These are phyloP conservation scores for Lathyrus tuberosus DNA, from an alignment of 306 rosid genomes.

Conservation along the genomic window DNA sequence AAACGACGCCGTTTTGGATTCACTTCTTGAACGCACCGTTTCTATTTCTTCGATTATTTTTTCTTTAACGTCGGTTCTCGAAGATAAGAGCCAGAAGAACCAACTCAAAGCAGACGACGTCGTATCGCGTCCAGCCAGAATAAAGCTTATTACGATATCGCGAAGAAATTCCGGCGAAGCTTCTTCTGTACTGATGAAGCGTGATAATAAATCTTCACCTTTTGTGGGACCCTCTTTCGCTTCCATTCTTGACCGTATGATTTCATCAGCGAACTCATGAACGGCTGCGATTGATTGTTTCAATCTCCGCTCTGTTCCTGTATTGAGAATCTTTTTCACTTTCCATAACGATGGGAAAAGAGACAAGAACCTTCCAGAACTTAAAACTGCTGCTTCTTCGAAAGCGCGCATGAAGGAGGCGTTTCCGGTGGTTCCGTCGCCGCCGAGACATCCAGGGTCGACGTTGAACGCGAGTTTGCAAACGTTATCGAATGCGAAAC, in stretches of 20 bases:
- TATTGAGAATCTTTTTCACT: neutral
- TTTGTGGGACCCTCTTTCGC: neutral
- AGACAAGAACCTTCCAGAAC: slow-evolving; percentile 13
- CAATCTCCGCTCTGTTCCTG: neutral
- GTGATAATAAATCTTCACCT: slow-evolving; percentile 5
- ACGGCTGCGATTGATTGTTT: neutral
- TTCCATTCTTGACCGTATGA: slow-evolving; percentile 6
- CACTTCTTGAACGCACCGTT: neutral
- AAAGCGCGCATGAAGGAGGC: neutral
- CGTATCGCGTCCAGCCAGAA: slow-evolving; percentile 1
- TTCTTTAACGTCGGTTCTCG: neutral
- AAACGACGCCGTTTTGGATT: neutral
- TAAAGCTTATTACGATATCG: slow-evolving; percentile 4
- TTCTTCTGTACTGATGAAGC: slow-evolving; percentile 4
- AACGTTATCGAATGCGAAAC: slow-evolving; percentile 11
- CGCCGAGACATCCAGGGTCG: neutral
- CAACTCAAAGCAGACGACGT: slow-evolving; percentile 16
- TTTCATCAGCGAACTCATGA: slow-evolving; percentile 3
- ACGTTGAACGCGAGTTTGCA: neutral
- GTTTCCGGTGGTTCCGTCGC: neutral
- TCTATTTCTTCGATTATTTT: neutral
- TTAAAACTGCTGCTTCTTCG: neutral
- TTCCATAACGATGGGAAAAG: neutral
- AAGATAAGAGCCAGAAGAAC: slow-evolving; percentile 4
- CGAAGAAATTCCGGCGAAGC: slow-evolving; percentile 7